Percentiles rank a stretch among this genome's conserved stretches.
Evolutionary conservation across 2,329 filamentous ascomycete genomes (phyloP).

Genomic region (Mollisia scopiformis): DNA sequence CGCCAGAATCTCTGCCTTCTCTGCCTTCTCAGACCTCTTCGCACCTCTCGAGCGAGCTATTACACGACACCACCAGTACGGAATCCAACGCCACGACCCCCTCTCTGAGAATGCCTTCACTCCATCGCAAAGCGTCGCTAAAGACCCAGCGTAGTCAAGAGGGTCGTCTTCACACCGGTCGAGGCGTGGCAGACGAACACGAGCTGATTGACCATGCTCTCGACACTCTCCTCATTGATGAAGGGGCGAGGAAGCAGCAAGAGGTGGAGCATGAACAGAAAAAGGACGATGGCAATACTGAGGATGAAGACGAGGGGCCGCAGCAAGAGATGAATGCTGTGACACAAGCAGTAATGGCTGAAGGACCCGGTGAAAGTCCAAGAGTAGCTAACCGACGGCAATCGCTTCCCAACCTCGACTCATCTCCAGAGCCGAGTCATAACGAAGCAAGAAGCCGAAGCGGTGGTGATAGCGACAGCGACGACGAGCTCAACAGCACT

Average conservation of each 20-base stretch:
- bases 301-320: not conserved
- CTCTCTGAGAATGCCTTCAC: slow-evolving; percentile 14
- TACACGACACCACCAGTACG: slow-evolving; percentile 19
- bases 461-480: slow-evolving; percentile 11
- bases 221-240: not conserved
- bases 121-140: slow-evolving; percentile 13
- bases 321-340: slow-evolving; percentile 5
- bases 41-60: slow-evolving; percentile 21
- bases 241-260: not conserved
- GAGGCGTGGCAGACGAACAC: slow-evolving; percentile 1
- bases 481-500: slow-evolving; percentile 18
- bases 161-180: not conserved
- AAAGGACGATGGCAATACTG: slow-evolving; percentile 5
- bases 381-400: slow-evolving; percentile 2
- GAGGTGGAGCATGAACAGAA: not conserved
- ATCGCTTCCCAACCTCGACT: slow-evolving; percentile 12
- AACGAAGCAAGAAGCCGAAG: slow-evolving; percentile 10
- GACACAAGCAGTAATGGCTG: not conserved
- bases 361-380: slow-evolving; percentile 1
- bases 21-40: slow-evolving; percentile 13
- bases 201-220: slow-evolving; percentile 1
- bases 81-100: slow-evolving; percentile 20
- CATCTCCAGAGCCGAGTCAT: slow-evolving; percentile 20
- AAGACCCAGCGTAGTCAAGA: slow-evolving; percentile 15
- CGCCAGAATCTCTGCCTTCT: slow-evolving; percentile 7